Evolutionary conservation across 352 stramenopile genomes (phyloP).

Genomic region (Thalassiosira sp.): DNA sequence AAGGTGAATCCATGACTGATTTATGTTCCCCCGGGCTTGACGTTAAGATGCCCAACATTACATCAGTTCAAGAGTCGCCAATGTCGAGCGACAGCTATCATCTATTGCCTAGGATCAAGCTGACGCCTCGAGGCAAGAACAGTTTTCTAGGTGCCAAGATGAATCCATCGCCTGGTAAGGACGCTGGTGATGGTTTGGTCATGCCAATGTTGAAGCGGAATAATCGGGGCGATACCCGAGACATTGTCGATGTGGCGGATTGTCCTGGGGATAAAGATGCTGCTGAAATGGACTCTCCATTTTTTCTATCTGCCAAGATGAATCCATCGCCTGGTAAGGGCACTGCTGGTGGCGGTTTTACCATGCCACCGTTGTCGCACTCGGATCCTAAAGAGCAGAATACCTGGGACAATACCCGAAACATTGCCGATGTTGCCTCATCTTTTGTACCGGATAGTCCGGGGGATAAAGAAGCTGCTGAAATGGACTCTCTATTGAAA

Average conservation of each 20-base stretch:
- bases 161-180: conserved; percentile 6
- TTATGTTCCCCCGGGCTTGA: conserved; percentile 1
- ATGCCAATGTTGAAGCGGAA: not conserved
- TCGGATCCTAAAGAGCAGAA: not conserved
- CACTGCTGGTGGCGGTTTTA: not conserved
- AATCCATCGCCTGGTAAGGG: conserved; percentile 4
- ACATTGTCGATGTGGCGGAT: not conserved
- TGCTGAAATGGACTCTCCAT: conserved; percentile 38
- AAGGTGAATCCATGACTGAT: conserved; percentile 7
- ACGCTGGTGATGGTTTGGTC: not conserved
- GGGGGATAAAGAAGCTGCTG: conserved; percentile 15
- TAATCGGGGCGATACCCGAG: too few species aligned
- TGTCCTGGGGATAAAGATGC: conserved; percentile 12
- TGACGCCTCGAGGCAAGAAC: conserved; percentile 16
- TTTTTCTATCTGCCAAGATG: conserved; percentile 12
- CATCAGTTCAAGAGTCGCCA: not conserved
- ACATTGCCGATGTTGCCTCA: conserved; percentile 1
- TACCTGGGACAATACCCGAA: not conserved
- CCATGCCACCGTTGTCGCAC: not conserved
- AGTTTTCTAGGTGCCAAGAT: conserved; percentile 2
- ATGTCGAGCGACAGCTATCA: not conserved
- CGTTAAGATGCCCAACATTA: conserved; percentile 3
- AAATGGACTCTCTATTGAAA: conserved; percentile 45
- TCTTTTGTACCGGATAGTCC: conserved; percentile 6
- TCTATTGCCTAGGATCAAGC: conserved; percentile 26